Conservation (phyloP, 2,329 filamentous ascomycete species). For the Claviceps fusiformis region DNA sequence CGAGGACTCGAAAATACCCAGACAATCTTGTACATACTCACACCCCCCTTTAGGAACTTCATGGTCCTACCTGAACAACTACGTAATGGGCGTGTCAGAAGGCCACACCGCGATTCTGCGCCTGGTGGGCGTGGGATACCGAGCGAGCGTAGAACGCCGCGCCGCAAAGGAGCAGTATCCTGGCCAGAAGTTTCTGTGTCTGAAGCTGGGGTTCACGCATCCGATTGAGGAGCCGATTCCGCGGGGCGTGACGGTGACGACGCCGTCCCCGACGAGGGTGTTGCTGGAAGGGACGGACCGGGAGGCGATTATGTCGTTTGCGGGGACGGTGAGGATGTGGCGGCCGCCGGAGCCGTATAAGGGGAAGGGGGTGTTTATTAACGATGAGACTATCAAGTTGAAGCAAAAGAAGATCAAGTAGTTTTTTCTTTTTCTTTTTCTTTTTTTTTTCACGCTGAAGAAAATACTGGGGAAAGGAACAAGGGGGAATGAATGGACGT, state of each 20-base stretch:
- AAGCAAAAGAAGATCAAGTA: constrained; percentile 98
- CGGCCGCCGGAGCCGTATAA: constrained; percentile 93
- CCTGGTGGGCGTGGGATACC: constrained; percentile 89
- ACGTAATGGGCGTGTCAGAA: constrained; percentile 89
- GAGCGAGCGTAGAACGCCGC: constrained; percentile 69
- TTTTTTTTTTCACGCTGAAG: not conserved
- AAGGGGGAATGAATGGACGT: not conserved
- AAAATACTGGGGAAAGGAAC: not conserved
- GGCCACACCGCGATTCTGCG: constrained; percentile 88
- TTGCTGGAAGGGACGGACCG: constrained; percentile 80
- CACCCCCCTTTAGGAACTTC: constrained; percentile 52
- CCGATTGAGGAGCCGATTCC: constrained; percentile 83
- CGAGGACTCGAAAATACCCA: too few relatives aligned
- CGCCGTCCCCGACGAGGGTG: constrained; percentile 81
- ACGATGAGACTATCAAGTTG: constrained; percentile 92
- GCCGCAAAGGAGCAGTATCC: constrained; percentile 62
- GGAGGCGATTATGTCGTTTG: constrained; percentile 79
- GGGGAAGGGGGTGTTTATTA: constrained; percentile 97
- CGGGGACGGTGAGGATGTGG: constrained; percentile 78
- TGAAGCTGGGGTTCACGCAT: constrained; percentile 96
- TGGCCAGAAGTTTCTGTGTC: constrained; percentile 75
- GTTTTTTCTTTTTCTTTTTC: constrained; percentile 9
- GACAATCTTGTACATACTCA: not conserved
- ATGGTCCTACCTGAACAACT: constrained; percentile 78
- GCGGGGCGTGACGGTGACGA: constrained; percentile 68